Percentiles rank a stretch among this genome's conserved stretches.
These are phyloP conservation scores for Astrephomene gubernaculifera DNA, from an alignment of 139 green algal species.

Conservation along the genomic window DNA sequence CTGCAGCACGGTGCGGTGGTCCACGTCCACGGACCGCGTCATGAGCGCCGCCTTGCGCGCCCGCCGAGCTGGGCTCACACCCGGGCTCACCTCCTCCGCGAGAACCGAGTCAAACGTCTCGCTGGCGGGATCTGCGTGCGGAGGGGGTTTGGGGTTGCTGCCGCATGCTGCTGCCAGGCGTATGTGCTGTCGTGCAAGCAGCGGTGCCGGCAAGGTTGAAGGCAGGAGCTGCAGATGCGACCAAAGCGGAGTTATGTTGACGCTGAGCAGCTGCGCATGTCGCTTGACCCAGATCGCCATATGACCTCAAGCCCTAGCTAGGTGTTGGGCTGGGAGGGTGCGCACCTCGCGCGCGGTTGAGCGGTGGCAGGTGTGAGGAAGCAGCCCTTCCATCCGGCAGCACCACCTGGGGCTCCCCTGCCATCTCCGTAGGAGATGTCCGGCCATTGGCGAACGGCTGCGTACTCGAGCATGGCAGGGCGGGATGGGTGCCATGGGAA, in stretches of 20 bases:
- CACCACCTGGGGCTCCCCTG: neutral
- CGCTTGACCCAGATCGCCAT: neutral
- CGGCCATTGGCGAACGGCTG: conserved; percentile 12
- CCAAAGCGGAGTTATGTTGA: too few species aligned
- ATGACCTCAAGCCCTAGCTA: neutral
- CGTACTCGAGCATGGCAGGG: neutral
- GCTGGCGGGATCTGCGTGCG: neutral
- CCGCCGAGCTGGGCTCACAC: conserved; percentile 38
- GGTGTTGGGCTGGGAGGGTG: neutral
- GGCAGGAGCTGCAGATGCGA: too few species aligned
- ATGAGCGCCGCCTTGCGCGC: conserved; percentile 46
- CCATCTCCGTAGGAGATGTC: neutral
- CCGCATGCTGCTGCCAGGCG: too few species aligned
- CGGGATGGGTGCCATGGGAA: too few species aligned
- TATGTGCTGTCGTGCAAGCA: too few species aligned
- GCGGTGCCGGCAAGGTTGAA: too few species aligned
- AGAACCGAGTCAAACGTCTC: conserved; percentile 26
- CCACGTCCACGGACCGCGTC: conserved; percentile 32
- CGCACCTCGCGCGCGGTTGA: conserved; percentile 1
- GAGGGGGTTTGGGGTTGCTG: neutral
- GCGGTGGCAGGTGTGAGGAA: conserved; percentile 10
- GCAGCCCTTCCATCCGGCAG: conserved; percentile 8
- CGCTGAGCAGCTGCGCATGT: too few species aligned
- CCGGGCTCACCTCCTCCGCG: conserved; percentile 11
- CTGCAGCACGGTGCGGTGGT: conserved; percentile 45